Conservation (phyloP, 805 yeast genomes). For the Wickerhamiella slavikovae region DNA sequence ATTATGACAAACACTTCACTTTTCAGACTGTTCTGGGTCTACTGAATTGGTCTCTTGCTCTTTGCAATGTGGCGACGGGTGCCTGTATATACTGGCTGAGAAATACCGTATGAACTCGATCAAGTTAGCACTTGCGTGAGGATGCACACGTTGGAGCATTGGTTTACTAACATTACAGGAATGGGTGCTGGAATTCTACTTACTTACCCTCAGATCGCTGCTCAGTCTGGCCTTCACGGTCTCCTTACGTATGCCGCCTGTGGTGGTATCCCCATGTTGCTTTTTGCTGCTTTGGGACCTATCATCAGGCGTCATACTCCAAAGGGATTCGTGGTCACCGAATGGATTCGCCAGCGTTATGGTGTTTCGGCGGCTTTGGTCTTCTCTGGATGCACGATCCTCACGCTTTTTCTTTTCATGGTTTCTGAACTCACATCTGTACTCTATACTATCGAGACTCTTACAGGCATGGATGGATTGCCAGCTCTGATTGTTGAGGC, state of each 20-base stretch:
- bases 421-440: slow-evolving; percentile 72
- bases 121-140: slow-evolving; percentile 76
- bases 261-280: slow-evolving; percentile 66
- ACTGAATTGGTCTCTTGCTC: too few species aligned
- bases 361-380: slow-evolving; percentile 57
- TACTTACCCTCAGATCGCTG: slow-evolving; percentile 74
- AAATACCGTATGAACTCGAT: slow-evolving; percentile 59
- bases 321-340: slow-evolving; percentile 76
- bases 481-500: slow-evolving; percentile 73
- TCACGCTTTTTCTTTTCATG: slow-evolving; percentile 73
- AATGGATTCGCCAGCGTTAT: slow-evolving; percentile 77
- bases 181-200: slow-evolving; percentile 79
- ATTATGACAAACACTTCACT: too few species aligned
- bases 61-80: too few species aligned
- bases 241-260: slow-evolving; percentile 56
- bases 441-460: slow-evolving; percentile 49
- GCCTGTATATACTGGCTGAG: too few species aligned
- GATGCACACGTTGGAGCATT: slow-evolving; percentile 20
- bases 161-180: slow-evolving; percentile 22
- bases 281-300: slow-evolving; percentile 76
- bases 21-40: too few species aligned
- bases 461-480: slow-evolving; percentile 61
- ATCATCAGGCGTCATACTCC: slow-evolving; percentile 60
- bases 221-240: slow-evolving; percentile 72
- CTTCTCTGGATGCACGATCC: slow-evolving; percentile 58